Conservation (phyloP, 805 yeast genomes). For the Saccharomycodes ludwigii region DNA sequence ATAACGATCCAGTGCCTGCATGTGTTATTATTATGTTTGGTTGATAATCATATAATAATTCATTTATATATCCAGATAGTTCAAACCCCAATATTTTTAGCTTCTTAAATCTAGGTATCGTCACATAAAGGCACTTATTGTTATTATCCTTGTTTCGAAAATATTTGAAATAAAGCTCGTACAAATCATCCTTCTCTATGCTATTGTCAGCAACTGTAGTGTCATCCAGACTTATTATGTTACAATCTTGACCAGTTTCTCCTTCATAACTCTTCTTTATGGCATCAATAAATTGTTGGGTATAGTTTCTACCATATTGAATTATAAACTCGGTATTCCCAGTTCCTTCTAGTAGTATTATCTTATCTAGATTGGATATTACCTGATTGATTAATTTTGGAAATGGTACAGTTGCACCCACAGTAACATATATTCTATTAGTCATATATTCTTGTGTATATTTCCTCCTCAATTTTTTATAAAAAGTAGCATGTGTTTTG, state of each 20-base stretch:
- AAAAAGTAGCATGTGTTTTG: too few species aligned
- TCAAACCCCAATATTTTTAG: constrained; percentile 34
- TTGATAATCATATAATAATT: constrained; percentile 24
- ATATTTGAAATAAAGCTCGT: too few species aligned
- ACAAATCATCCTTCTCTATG: background rate
- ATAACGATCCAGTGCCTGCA: constrained; percentile 85
- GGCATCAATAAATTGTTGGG: constrained; percentile 13
- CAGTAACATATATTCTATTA: constrained; percentile 49
- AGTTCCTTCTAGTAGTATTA: constrained; percentile 20
- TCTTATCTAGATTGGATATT: constrained; percentile 10
- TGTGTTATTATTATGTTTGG: constrained; percentile 69
- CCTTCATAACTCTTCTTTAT: constrained; percentile 2
- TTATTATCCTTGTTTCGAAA: constrained; percentile 1
- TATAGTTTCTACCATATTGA: constrained; percentile 45
- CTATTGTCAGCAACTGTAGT: background rate
- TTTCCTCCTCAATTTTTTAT: too few species aligned
- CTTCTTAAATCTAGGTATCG: constrained; percentile 1
- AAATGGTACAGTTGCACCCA: constrained; percentile 90
- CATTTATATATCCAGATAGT: constrained; percentile 30
- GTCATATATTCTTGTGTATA: too few species aligned
- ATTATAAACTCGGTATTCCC: constrained; percentile 34
- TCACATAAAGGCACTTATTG: background rate
- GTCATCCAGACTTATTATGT: background rate
- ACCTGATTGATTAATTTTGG: constrained; percentile 38
- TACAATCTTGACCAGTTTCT: background rate